Base-by-base conservation (phyloP, 108 stramenopile genomes). In the Skeletonema grethae region DNA sequence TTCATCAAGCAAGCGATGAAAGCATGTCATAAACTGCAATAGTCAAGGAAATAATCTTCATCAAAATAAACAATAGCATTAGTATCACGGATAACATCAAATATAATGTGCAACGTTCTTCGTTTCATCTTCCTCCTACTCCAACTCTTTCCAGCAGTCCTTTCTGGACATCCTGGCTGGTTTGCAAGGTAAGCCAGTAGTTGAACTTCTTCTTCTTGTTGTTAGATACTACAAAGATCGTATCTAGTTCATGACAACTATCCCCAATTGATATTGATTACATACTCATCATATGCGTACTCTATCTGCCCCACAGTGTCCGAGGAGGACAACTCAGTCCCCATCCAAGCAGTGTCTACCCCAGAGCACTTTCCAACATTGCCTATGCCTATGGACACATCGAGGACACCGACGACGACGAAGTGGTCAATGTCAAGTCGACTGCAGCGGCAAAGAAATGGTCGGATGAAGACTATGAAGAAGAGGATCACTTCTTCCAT, bases 401-500 rank as follows among this genome's bases (percentile, higher is more conserved):
- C 46, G 18, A 48, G 18, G 46, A 48, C n/a, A 18, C 4, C 0
- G 46, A 18, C 16, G n/a, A 48, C 5, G 16, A 48, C 46, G 16
- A 48, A 18, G 16, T 48, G 5, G 7, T 18, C 18, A 48, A 48
- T 48, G 46, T 48, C 46, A 48, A 48, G n/a, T 48, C 16, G 16
- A 48, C n/a, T 48, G 0, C 16, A 48, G 4, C 46, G 5, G 4
- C 5, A 16, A 48, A n/a, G 18, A 48, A 48, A 18, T 48, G 46
- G 46, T n/a, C 46, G n/a, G 46, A 48, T 6, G 11, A 48, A 12
- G 46, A 48, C 16, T 48, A 18, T 3, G 46, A 48, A 48, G 16
- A 48, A 48, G 46, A 48, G n/a, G 46, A 48, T 16, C 46, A 48
- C 6, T 48, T 48, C 46, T 48, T 48, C 16, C 46, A 48, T 18